Conservation (phyloP, 1,284 basidiomycete genomes). For the Melampsora larici-populina region DNA sequence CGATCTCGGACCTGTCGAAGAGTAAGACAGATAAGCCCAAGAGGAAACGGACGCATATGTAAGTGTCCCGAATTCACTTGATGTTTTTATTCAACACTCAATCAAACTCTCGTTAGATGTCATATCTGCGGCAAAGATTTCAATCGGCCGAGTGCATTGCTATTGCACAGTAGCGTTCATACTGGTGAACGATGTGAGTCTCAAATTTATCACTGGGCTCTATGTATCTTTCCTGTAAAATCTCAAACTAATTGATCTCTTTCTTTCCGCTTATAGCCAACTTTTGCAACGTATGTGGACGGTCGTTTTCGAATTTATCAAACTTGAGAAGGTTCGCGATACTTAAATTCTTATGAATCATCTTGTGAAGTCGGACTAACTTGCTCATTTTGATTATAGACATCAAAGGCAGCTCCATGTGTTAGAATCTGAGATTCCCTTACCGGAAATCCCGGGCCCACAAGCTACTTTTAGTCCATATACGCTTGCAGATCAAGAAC, state of each 20-base stretch:
- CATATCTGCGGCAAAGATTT: constrained; percentile 35
- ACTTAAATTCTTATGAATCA: not conserved
- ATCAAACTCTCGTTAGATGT: not conserved
- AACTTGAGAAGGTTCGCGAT: constrained; percentile 29
- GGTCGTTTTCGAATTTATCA: constrained; percentile 34
- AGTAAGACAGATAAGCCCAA: constrained; percentile 29
- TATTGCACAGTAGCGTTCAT: constrained; percentile 35
- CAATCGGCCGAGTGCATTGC: constrained; percentile 36
- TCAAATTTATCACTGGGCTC: not conserved
- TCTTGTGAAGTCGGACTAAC: not conserved
- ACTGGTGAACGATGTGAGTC: constrained; percentile 37
- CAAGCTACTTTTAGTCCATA: constrained; percentile 10
- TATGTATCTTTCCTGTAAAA: not conserved
- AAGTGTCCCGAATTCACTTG: not conserved
- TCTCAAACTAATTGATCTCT: not conserved
- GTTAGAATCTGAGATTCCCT: constrained; percentile 33
- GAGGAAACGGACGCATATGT: constrained; percentile 36
- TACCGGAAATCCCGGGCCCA: constrained; percentile 29
- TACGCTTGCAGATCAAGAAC: constrained; percentile 17
- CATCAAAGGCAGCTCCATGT: constrained; percentile 42
- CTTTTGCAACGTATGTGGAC: constrained; percentile 38
- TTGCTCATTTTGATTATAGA: not conserved
- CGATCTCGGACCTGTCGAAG: not conserved
- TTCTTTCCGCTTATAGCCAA: constrained; percentile 16
- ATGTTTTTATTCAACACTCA: not conserved